These are phyloP conservation scores for Miscanthus lutarioriparius DNA, from an alignment of 176 grass and related monocot species.

Conservation along the genomic window DNA sequence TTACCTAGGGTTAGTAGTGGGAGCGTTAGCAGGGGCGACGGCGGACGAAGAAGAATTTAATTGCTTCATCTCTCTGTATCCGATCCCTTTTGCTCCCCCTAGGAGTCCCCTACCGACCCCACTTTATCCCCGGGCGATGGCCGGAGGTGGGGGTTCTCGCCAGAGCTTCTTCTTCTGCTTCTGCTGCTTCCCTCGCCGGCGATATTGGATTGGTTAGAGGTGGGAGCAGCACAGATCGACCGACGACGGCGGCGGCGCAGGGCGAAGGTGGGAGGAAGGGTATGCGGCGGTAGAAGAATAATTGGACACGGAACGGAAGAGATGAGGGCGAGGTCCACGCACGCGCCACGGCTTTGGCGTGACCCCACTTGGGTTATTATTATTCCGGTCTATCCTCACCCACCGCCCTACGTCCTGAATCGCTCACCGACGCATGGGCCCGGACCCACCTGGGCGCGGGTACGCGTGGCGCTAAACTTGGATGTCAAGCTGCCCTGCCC, in stretches of 20 bases:
- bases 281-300: constrained; percentile 44
- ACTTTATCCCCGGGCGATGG: constrained; percentile 38
- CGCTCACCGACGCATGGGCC: background rate
- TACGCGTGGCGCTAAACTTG: background rate
- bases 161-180: background rate
- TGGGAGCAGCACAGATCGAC: background rate
- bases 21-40: background rate
- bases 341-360: constrained; percentile 19
- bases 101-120: constrained; percentile 26
- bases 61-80: constrained; percentile 47
- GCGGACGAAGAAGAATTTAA: constrained; percentile 4
- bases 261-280: background rate
- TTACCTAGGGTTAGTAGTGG: constrained; percentile 41
- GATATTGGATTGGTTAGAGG: background rate
- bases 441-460: background rate
- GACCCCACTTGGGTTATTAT: background rate
- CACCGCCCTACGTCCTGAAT: background rate
- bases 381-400: background rate
- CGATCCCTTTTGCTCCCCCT: constrained; percentile 29
- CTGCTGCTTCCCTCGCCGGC: background rate
- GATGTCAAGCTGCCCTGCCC: constrained; percentile 13
- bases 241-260: background rate
- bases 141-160: constrained; percentile 11
- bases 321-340: constrained; percentile 46
- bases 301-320: constrained; percentile 4